Evolutionary conservation across 768 basidiomycete genomes (phyloP).

Genomic region (Amanita phalloides): DNA sequence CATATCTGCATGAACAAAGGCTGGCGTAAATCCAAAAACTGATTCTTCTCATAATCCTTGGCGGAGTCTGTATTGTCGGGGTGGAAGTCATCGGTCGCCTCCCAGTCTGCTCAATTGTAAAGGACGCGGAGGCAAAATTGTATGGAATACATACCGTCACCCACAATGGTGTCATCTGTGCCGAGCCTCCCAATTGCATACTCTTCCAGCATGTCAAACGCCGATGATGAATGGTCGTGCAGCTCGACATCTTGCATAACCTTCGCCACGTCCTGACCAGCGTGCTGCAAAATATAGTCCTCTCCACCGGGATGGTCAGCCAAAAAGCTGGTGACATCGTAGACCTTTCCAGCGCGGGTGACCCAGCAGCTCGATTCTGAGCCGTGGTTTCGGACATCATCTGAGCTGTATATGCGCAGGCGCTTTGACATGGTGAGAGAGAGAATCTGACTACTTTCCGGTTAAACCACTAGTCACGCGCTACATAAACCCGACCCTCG

Average conservation of each 20-base stretch:
- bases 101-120: constrained; percentile 54
- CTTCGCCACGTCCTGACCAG: constrained; percentile 71
- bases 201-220: constrained; percentile 87
- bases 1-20: constrained; percentile 84
- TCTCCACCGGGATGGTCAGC: constrained; percentile 93
- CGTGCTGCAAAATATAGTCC: constrained; percentile 75
- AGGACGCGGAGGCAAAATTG: background rate
- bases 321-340: constrained; percentile 80
- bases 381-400: constrained; percentile 63
- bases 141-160: constrained; percentile 49
- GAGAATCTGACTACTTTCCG: constrained; percentile 1
- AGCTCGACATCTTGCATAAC: constrained; percentile 73
- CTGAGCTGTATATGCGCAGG: constrained; percentile 60
- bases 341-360: constrained; percentile 71
- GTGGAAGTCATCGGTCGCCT: constrained; percentile 79
- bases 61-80: constrained; percentile 81
- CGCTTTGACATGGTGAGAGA: constrained; percentile 47
- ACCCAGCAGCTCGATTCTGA: constrained; percentile 69
- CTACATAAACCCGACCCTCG: background rate
- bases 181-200: constrained; percentile 81
- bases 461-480: background rate
- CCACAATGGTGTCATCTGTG: constrained; percentile 58
- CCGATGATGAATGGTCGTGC: constrained; percentile 86
- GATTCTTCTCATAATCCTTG: constrained; percentile 78
- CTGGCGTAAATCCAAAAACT: constrained; percentile 84